These are phyloP conservation scores for Pseudonectria foliicola DNA, from an alignment of 2,329 filamentous ascomycete species.

Conservation along the genomic window DNA sequence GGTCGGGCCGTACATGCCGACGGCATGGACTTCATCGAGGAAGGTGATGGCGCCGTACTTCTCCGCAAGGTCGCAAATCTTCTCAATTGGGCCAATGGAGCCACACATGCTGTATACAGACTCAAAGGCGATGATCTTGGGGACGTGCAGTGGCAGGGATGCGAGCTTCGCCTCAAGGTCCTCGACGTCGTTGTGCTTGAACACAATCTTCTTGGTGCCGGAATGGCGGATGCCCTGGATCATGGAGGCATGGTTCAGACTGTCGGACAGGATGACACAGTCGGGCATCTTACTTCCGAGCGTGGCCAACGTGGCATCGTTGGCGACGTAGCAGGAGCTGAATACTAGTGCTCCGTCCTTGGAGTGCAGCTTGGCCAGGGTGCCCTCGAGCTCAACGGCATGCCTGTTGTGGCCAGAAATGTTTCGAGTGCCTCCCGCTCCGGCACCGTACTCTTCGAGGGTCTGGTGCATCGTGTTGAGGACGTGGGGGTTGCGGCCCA, in stretches of 20 bases:
- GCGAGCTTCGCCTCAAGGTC: constrained; percentile 91
- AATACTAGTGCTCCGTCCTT: constrained; percentile 93
- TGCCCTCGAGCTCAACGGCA: constrained; percentile 74
- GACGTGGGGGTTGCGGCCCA: constrained; percentile 86
- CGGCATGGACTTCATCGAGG: constrained; percentile 95
- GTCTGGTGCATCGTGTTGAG: constrained; percentile 91
- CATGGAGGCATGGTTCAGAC: constrained; percentile 97
- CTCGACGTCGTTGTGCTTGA: constrained; percentile 95
- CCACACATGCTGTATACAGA: constrained; percentile 99
- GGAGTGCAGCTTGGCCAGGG: constrained; percentile 79
- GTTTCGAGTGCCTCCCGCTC: constrained; percentile 91
- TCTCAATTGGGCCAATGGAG: constrained; percentile 89
- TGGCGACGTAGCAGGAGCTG: constrained; percentile 96
- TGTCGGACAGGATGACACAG: constrained; percentile 97
- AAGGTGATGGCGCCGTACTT: constrained; percentile 98
- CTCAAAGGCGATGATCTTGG: constrained; percentile 98
- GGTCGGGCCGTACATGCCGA: constrained; percentile 96
- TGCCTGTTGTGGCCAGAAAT: constrained; percentile 98
- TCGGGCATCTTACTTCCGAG: constrained; percentile 94
- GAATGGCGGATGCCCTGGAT: constrained; percentile 98
- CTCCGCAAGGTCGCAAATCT: constrained; percentile 91
- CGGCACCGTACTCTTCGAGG: constrained; percentile 87
- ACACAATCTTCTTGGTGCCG: constrained; percentile 93
- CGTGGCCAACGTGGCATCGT: constrained; percentile 92
- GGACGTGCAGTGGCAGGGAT: constrained; percentile 72